phyloP scores from a whole-genome alignment of 768 basidiomycete species.

The Leccinum arenicola region DNA sequence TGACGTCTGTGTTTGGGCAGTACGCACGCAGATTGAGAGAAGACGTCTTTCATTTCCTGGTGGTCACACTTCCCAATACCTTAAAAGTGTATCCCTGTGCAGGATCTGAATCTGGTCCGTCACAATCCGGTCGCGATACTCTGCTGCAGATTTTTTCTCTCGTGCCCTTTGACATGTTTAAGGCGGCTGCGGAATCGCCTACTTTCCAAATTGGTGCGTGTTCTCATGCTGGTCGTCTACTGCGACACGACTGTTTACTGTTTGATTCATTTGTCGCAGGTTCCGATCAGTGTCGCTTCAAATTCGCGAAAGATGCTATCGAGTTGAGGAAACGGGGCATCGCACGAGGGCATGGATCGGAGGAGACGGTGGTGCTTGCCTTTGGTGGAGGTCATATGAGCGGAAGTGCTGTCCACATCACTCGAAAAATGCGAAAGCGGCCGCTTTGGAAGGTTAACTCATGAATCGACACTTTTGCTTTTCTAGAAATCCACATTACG shows the following conservation, averaged over 20 bases:
- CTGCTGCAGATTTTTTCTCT: constrained; percentile 72
- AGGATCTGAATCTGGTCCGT: constrained; percentile 37
- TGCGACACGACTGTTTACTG: constrained; percentile 4
- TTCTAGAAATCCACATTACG: constrained; percentile 28
- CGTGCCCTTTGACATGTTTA: constrained; percentile 88
- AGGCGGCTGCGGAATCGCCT: constrained; percentile 75
- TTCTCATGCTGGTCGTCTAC: constrained; percentile 7
- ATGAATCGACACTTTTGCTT: constrained; percentile 40
- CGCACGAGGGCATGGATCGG: constrained; percentile 65
- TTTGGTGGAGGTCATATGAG: constrained; percentile 72
- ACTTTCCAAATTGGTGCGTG: constrained; percentile 73
- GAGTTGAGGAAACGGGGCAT: constrained; percentile 78
- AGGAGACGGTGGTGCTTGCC: constrained; percentile 90
- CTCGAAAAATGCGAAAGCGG: constrained; percentile 81
- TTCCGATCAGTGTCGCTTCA: constrained; percentile 83
- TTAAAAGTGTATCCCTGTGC: constrained; percentile 52
- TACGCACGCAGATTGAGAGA: constrained; percentile 76
- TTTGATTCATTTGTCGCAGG: constrained; percentile 41
- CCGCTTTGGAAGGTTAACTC: constrained; percentile 82
- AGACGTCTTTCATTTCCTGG: constrained; percentile 76
- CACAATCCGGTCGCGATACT: constrained; percentile 55
- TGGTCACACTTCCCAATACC: constrained; percentile 66
- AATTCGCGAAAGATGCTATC: constrained; percentile 89
- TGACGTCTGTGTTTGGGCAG: constrained; percentile 66
- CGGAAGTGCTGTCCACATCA: constrained; percentile 80